Percentiles rank a stretch among this genome's conserved stretches.
These are phyloP conservation scores for Trichoderma sp. DNA, from an alignment of 2,329 filamentous ascomycete genomes.

Conservation along the genomic window DNA sequence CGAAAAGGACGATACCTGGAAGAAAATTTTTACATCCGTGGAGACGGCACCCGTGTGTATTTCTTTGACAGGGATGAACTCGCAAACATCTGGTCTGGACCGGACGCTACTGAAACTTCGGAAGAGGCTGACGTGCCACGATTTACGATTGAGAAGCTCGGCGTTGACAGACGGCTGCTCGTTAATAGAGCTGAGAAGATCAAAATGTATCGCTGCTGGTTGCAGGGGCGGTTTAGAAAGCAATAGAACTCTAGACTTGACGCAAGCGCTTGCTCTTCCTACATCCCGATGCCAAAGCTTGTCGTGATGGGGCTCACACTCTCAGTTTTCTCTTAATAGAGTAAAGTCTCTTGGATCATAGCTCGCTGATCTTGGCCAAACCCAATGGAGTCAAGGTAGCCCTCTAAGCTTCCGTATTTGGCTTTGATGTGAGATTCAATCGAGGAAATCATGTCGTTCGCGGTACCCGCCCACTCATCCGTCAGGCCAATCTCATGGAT, in stretches of 20 bases:
- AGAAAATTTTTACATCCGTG: slow-evolving; percentile 96
- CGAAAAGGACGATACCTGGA: slow-evolving; percentile 92
- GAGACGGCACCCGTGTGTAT: slow-evolving; percentile 94
- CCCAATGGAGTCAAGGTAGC: slow-evolving; percentile 67
- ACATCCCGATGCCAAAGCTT: background rate
- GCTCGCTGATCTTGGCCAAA: slow-evolving; percentile 50
- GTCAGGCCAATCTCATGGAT: slow-evolving; percentile 70
- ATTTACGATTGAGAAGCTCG: slow-evolving; percentile 77
- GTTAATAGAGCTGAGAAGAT: slow-evolving; percentile 88
- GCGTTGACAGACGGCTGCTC: slow-evolving; percentile 82
- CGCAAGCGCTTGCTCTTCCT: background rate
- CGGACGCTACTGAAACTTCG: slow-evolving; percentile 30
- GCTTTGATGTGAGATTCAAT: slow-evolving; percentile 60
- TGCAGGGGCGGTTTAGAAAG: slow-evolving; percentile 81
- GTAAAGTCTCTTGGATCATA: slow-evolving; percentile 44
- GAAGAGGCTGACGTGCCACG: slow-evolving; percentile 34
- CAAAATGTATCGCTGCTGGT: slow-evolving; percentile 99
- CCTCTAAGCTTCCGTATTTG: slow-evolving; percentile 65
- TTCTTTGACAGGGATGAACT: slow-evolving; percentile 93
- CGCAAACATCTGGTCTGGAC: slow-evolving; percentile 71
- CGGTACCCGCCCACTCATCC: slow-evolving; percentile 71
- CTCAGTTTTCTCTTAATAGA: slow-evolving; percentile 39
- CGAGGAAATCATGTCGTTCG: slow-evolving; percentile 61
- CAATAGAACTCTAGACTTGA: slow-evolving; percentile 43
- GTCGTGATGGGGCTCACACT: background rate